Conservation (phyloP, 345 rosid genomes). For the Eucalyptus curtisii region DNA sequence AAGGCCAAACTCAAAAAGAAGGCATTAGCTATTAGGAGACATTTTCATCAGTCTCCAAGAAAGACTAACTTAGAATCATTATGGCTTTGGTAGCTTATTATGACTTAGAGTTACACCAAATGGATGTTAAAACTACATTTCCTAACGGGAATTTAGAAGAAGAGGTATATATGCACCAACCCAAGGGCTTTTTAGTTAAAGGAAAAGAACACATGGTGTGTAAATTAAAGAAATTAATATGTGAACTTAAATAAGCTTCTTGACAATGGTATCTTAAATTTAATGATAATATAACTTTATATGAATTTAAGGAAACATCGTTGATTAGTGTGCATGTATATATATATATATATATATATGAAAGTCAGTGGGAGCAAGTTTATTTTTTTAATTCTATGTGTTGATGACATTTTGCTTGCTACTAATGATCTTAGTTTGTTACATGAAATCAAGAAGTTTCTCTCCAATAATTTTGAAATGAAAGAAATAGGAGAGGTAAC, state of each 20-base stretch:
- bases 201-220: not conserved
- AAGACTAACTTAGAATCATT: too few species aligned
- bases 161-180: not conserved
- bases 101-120: not conserved
- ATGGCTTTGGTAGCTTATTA: not conserved
- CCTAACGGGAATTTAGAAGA: too few species aligned
- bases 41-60: accelerated
- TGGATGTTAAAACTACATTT: accelerated
- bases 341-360: too few species aligned
- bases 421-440: not conserved
- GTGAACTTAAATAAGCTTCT: not conserved
- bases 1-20: accelerated
- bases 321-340: too few species aligned
- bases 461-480: too few species aligned
- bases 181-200: accelerated
- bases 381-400: too few species aligned
- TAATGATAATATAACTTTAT: too few species aligned
- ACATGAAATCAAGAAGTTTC: too few species aligned
- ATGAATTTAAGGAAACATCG: too few species aligned
- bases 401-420: not conserved
- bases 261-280: accelerated
- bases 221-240: too few species aligned
- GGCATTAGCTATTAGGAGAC: accelerated
- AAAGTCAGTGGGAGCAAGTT: accelerated
- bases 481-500: too few species aligned